Evolutionary conservation across 2,329 filamentous ascomycete species (phyloP), one percentile per base, ranked within the genome.

Genomic region (Fusarium torulosum): DNA sequence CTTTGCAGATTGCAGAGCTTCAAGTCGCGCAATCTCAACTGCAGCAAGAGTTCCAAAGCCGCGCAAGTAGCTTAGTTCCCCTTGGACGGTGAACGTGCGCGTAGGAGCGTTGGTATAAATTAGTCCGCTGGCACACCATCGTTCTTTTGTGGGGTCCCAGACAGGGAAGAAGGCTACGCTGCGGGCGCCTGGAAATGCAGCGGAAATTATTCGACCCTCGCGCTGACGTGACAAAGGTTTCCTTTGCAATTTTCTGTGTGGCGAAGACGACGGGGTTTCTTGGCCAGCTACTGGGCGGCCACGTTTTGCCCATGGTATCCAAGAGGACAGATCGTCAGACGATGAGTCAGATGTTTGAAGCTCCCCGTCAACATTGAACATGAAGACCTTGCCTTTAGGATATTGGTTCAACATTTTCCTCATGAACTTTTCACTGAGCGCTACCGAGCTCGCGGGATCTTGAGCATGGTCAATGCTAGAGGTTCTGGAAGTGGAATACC

Each of bases 151-250:
- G 2, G 52, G 25, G 7, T 59, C 25, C 41, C 52, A 47, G 6
- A 59, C 33, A 5, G 56, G 56, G 9, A 57, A 46, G 11, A 59
- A 59, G 1, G 56, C 56, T 2, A 59, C 19, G 9, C 38, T 43
- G 4, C 52, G 35, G 11, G 56, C 42, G 2, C 19, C 35, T 0
- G 25, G 17, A 8, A 59, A 59, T 2, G 52, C 42, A 9, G 13
- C 13, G 2, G 17, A 3, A 4, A 19, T 42, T 6, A n/a, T 6
- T 35, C 19, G 6, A 9, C 40, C 50, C 3, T 53, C 50, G 13
- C 37, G 19, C 50, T 53, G 40, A 14, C 50, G 50, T 3, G 50
- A 42, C 25, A 14, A 3, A 10, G 19, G 20, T 6, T 21, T 52
- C 10, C 15, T n/a, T 17, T 33, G 23, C 13, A 41, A 1, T 3